Evolutionary conservation across 805 yeast species (phyloP), one percentile per base, ranked within the genome.

Genomic region (Candida stauntonica): DNA sequence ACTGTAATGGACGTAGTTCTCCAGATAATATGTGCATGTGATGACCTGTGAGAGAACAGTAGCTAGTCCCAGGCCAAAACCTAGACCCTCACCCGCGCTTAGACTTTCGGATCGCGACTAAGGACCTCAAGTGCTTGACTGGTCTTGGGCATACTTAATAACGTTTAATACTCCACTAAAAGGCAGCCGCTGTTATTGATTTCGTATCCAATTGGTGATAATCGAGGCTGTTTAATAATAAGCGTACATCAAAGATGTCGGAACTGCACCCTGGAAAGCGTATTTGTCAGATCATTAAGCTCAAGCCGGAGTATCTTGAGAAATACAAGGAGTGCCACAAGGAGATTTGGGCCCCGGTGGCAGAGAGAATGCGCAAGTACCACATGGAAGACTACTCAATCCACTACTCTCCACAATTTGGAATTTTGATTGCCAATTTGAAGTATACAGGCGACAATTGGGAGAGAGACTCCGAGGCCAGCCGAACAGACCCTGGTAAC

Each of bases 321-420:
- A 61, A 63, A 47, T 66, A 66, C 52, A 61, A 60, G 28, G 48
- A 55, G 35, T 45, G 57, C 30, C 71, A 66, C 44, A 29, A 43
- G 17, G 43, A 52, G 7, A 56, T 59, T n/a, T 56, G 60, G 51
- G 50, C 50, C 13, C 55, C 62, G 7, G 70, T 66, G 4, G 48
- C 60, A 17, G 57, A 46, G 21, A 60, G 55, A 39, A 42, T 66
- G 23, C 46, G 47, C 13, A 60, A 63, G 31, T 62, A 62, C 42
- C 64, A 64, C 39, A 62, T 66, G 35, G 68, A 63, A 44, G 70
- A 66, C 50, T 66, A 66, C 49, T 65, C 70, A 1, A 64, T 66
- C 39, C 60, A 61, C 42, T 65, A 63, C 39, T 37, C 58, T 27
- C 62, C 65, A 7, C 41, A 45, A 19, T 55, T 58, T 35, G 48